Percentiles rank a stretch among this genome's conserved stretches.
phyloP scores from a whole-genome alignment of 2,329 filamentous ascomycete species.

The Onygenales sp. region DNA sequence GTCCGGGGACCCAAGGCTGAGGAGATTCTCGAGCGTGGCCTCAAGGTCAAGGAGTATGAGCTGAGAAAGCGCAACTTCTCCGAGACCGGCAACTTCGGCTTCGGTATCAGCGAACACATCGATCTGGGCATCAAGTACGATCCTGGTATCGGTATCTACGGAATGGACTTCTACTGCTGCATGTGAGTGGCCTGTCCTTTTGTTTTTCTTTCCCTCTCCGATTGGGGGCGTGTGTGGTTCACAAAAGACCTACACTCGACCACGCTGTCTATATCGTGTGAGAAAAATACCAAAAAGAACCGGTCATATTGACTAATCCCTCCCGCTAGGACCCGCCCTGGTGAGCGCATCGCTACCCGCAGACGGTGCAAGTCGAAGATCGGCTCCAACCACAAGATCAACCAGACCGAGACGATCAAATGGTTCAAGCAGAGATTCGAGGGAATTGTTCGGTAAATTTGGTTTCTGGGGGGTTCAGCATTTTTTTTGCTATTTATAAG shows the following conservation, averaged over 20 bases:
- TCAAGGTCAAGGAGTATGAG: constrained; percentile 99
- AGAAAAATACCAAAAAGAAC: not conserved
- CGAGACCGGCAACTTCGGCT: constrained; percentile 99
- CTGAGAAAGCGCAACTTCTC: constrained; percentile 99
- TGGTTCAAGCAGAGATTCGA: constrained; percentile 98
- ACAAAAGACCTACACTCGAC: no score
- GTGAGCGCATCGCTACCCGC: constrained; percentile 94
- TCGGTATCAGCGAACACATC: constrained; percentile 99
- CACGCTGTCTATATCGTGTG: no score
- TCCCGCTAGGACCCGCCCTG: constrained; percentile 68
- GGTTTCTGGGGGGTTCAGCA: not conserved
- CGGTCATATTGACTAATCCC: constrained; percentile 19
- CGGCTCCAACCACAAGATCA: constrained; percentile 85
- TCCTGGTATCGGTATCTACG: constrained; percentile 95
- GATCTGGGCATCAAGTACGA: constrained; percentile 99
- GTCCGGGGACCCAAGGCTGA: constrained; percentile 98
- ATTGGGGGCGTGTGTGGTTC: not conserved
- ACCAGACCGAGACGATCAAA: constrained; percentile 89
- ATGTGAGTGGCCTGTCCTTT: constrained; percentile 52
- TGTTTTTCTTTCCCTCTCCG: not conserved
- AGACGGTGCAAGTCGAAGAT: constrained; percentile 80
- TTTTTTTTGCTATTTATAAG: constrained; percentile 20
- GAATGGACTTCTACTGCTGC: constrained; percentile 99
- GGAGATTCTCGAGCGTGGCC: constrained; percentile 99
- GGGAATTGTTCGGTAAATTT: constrained; percentile 89